Conservation (phyloP, 2,329 filamentous ascomycete species). For the Hypoxylon sp. region DNA sequence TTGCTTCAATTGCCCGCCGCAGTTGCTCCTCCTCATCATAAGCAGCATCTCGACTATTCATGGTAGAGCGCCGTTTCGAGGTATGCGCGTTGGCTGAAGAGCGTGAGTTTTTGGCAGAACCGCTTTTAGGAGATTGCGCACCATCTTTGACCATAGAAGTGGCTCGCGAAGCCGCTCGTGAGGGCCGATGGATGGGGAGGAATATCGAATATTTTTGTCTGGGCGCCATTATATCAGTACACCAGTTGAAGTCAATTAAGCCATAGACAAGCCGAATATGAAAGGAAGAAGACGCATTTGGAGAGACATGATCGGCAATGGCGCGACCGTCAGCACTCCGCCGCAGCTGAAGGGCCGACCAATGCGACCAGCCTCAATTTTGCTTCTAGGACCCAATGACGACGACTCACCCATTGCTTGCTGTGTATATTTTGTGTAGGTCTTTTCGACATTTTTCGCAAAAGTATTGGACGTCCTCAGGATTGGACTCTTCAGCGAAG, state of each 20-base stretch:
- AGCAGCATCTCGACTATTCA: constrained; percentile 95
- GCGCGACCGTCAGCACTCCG: constrained; percentile 47
- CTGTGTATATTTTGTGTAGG: constrained; percentile 85
- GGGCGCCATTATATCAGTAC: constrained; percentile 58
- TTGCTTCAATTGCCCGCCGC: constrained; percentile 91
- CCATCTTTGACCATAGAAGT: constrained; percentile 76
- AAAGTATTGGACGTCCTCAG: constrained; percentile 87
- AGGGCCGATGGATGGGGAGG: constrained; percentile 70
- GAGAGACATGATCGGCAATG: constrained; percentile 48
- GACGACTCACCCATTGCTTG: constrained; percentile 83
- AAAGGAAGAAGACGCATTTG: constrained; percentile 33
- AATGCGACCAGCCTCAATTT: constrained; percentile 39
- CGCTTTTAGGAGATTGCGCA: constrained; percentile 67
- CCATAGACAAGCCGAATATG: constrained; percentile 42
- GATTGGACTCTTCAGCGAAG: constrained; percentile 92
- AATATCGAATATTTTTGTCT: constrained; percentile 79
- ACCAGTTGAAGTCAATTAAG: constrained; percentile 14
- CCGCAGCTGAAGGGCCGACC: constrained; percentile 46
- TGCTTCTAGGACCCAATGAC: constrained; percentile 24
- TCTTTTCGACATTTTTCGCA: constrained; percentile 96
- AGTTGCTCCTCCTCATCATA: constrained; percentile 96
- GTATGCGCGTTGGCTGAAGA: constrained; percentile 66
- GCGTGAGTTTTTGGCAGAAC: constrained; percentile 70
- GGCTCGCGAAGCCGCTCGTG: constrained; percentile 72
- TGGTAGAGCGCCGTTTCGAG: constrained; percentile 91